Conservation (phyloP, 176 grass and related monocot genomes). For the Cenchrus fungigraminus region DNA sequence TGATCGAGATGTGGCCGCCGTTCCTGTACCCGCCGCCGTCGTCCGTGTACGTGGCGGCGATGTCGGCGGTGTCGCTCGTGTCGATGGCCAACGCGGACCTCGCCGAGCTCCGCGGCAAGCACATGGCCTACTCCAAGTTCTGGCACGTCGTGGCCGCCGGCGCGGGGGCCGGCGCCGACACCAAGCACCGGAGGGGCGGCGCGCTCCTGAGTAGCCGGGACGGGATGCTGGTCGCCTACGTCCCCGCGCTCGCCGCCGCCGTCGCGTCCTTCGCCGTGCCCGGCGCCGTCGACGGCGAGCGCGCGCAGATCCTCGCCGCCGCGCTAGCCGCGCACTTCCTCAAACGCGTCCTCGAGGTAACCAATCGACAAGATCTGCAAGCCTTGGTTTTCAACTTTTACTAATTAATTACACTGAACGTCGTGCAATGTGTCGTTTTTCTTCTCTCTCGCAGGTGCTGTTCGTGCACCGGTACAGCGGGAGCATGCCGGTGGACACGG, state of each 20-base stretch:
- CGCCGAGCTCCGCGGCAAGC: slow-evolving; percentile 54
- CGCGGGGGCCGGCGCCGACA: not conserved
- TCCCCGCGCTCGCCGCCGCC: slow-evolving; percentile 55
- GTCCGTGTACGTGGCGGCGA: slow-evolving; percentile 46
- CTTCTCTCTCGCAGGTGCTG: slow-evolving; percentile 41
- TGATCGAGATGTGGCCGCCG: slow-evolving; percentile 25
- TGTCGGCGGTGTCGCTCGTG: slow-evolving; percentile 47
- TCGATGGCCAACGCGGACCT: slow-evolving; percentile 43
- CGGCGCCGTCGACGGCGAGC: slow-evolving; percentile 35
- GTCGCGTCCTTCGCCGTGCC: slow-evolving; percentile 53
- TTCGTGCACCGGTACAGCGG: slow-evolving; percentile 72
- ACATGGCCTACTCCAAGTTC: slow-evolving; percentile 83
- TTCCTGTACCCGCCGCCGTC: slow-evolving; percentile 66
- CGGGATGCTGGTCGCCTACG: slow-evolving; percentile 75
- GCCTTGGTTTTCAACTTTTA: not conserved
- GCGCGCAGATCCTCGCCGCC: slow-evolving; percentile 42
- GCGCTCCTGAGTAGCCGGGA: slow-evolving; percentile 36
- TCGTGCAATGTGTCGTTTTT: not conserved
- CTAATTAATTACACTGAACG: not conserved
- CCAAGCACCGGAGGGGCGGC: not conserved
- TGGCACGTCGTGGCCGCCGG: slow-evolving; percentile 46
- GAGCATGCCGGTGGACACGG: slow-evolving; percentile 44
- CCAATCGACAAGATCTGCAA: not conserved
- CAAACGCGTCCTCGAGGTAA: slow-evolving; percentile 80
- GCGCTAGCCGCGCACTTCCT: slow-evolving; percentile 70